Evolutionary conservation across 257 asterid genomes (phyloP), one percentile per base, ranked within the genome.

Genomic region (Echium plantagineum): DNA sequence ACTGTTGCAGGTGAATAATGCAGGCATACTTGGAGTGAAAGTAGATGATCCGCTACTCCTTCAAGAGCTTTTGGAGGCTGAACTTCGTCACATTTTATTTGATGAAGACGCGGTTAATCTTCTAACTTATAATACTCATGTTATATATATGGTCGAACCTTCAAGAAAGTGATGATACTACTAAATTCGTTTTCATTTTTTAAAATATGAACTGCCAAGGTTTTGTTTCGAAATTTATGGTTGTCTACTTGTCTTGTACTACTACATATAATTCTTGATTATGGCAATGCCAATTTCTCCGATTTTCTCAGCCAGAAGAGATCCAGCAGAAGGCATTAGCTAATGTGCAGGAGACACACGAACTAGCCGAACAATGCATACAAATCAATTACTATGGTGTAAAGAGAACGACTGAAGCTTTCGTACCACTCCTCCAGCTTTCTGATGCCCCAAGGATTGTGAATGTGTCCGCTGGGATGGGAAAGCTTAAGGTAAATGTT

Each of bases 391-490:
- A 73, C 52, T 73, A 80, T n/a, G 94, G 90, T 30, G 69, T 87
- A n/a, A 84, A 78, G 66, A 76, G 69, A 52, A 73, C 64, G 21
- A 63, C 59, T 9, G 83, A 80, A 68, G 82, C 95, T 6, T 66
- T 86, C 69, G 49, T 74, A 52, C 85, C 94, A 47, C 77, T 80
- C 7, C 94, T 86, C 26, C 70, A 57, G 49, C 74, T 68, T 13
- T 86, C 94, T 57, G 48, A 76, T n/a, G 81, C 94, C 13, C 90
- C 94, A 5, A 70, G 75, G 62, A 77, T 83, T 7, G 85, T 83
- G 0, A 81, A 75, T 55, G 83, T 85, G 0, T 59, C 86, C 47
- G 73, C 94, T 7, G 30, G 21, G 16, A 10, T 69, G 53, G 91
- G 86, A 20, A 78, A 58, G 74, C 71, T 85, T 22, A 6, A 53